phyloP scores from a whole-genome alignment of 2,329 filamentous ascomycete genomes.

The Cladorrhinum sp. region DNA sequence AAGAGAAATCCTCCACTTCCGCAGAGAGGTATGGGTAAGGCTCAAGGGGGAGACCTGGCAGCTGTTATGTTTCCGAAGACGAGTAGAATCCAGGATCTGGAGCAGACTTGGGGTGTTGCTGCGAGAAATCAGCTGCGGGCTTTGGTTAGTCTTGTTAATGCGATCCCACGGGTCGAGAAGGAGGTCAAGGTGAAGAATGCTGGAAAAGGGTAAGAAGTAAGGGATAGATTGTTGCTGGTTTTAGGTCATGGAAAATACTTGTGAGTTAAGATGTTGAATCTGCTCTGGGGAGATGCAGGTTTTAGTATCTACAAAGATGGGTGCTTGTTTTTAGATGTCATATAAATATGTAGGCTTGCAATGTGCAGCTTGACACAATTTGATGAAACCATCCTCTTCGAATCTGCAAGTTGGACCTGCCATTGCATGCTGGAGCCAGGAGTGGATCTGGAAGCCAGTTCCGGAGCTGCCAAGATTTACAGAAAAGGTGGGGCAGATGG shows the following conservation, averaged over 20 bases:
- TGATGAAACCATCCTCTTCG: no score
- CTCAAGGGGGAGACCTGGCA: constrained; percentile 30
- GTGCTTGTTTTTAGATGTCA: no score
- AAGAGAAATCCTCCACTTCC: background rate
- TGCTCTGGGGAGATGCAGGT: no score
- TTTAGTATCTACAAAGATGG: no score
- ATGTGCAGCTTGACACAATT: no score
- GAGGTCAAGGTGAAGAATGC: background rate
- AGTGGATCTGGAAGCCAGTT: background rate
- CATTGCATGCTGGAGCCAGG: background rate
- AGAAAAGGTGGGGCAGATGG: background rate
- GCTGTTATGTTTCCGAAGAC: constrained; percentile 32
- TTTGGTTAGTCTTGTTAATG: constrained; percentile 15
- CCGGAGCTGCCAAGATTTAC: constrained; percentile 13
- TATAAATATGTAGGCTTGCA: no score
- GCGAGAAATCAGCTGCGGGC: constrained; percentile 24
- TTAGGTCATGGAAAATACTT: no score
- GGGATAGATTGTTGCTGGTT: background rate
- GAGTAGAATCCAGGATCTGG: constrained; percentile 19
- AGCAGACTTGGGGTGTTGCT: constrained; percentile 22
- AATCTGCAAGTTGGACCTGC: background rate
- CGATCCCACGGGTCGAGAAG: constrained; percentile 8
- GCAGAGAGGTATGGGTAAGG: constrained; percentile 8
- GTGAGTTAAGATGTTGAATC: no score
- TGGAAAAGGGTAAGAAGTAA: background rate